Evolutionary conservation across 371 early-diverging fungal species (phyloP).

Genomic region (Rhizopus sp.): DNA sequence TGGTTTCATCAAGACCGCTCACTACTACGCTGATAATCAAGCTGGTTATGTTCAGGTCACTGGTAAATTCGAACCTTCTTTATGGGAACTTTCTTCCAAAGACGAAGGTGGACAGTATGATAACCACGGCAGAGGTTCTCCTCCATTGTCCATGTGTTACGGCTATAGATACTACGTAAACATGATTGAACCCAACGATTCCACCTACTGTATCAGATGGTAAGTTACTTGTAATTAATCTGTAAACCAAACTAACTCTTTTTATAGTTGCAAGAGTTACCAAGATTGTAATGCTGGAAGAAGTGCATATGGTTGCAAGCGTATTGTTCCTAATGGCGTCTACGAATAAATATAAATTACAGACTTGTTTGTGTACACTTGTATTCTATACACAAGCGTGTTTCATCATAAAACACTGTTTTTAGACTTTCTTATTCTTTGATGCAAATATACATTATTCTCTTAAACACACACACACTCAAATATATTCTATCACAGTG

Average conservation of each 20-base stretch:
- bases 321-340: conserved; percentile 23
- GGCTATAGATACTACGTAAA: conserved; percentile 35
- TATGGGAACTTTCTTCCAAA: conserved; percentile 27
- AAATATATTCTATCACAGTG: no score
- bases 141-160: conserved; percentile 27
- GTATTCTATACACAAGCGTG: neutral
- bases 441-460: no score
- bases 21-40: conserved; percentile 28
- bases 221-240: neutral
- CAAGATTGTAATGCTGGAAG: conserved; percentile 37
- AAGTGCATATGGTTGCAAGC: conserved; percentile 36
- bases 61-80: conserved; percentile 32
- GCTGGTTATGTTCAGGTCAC: conserved; percentile 43
- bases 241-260: neutral
- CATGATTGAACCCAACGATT: conserved; percentile 30
- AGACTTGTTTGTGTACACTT: neutral
- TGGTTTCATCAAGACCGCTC: conserved; percentile 29
- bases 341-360: conserved; percentile 4
- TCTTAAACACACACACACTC: no score
- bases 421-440: neutral
- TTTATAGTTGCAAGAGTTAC: conserved; percentile 19
- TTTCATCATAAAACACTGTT: neutral
- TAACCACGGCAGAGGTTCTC: conserved; percentile 34
- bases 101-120: conserved; percentile 51
- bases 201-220: conserved; percentile 32